These are phyloP conservation scores for Lepidium aucheri DNA, from an alignment of 345 rosid genomes.

Conservation along the genomic window DNA sequence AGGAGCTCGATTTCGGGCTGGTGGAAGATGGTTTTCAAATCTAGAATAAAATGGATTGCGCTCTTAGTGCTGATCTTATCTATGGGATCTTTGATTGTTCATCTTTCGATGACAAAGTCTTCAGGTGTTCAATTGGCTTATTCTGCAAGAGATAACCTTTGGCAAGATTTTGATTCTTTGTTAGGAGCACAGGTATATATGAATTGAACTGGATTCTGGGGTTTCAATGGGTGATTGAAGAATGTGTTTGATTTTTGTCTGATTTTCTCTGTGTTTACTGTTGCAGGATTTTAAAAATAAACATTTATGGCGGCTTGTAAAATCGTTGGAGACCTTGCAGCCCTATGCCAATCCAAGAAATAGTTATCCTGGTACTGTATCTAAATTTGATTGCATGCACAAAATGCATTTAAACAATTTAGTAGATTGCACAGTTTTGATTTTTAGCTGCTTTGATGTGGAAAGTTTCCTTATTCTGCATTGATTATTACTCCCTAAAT, in stretches of 20 bases:
- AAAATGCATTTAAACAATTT: not conserved
- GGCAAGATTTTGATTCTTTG: slow-evolving; percentile 38
- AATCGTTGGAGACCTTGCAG: slow-evolving; percentile 60
- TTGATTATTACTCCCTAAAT: not conserved
- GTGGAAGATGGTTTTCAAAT: slow-evolving; percentile 61
- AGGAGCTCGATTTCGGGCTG: slow-evolving; percentile 23
- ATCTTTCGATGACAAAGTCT: slow-evolving; percentile 72
- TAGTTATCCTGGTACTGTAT: slow-evolving; percentile 55
- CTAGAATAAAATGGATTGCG: slow-evolving; percentile 89
- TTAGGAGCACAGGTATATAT: slow-evolving; percentile 39
- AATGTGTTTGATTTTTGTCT: not conserved
- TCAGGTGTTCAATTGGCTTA: slow-evolving; percentile 46
- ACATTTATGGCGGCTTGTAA: slow-evolving; percentile 77
- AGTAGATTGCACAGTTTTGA: not conserved
- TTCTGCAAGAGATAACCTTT: slow-evolving; percentile 49
- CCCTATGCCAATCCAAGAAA: slow-evolving; percentile 91
- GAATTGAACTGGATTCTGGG: not conserved
- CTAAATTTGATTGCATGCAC: not conserved
- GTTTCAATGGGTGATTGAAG: not conserved
- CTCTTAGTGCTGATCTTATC: slow-evolving; percentile 65
- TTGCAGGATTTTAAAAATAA: slow-evolving; percentile 49
- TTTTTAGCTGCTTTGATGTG: not conserved
- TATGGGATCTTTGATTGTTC: slow-evolving; percentile 66
- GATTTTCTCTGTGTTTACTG: slow-evolving; percentile 3
- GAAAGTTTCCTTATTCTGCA: not conserved